Base-by-base conservation (phyloP, 192 early-diverging fungal species). In the Pilaira anomala region DNA sequence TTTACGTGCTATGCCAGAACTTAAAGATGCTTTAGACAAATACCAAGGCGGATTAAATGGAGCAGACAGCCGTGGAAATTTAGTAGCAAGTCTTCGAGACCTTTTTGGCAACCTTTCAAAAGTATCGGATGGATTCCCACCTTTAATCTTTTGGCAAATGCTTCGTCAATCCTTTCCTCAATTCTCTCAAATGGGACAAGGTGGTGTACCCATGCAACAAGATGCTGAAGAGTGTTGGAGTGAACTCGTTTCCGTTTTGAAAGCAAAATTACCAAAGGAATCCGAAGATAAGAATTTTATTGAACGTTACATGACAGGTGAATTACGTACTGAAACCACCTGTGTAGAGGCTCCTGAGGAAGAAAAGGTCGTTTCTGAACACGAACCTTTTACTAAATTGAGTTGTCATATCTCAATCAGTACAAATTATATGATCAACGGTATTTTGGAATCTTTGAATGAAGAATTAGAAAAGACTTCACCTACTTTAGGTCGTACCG, bases 221-320 rank as follows among this genome's bases (percentile, higher is more conserved):
- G 97, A 99, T 72, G 97, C 97, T 1, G 95, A 99, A 71, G 97
- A 99, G 69, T 97, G 91, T 76, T 98, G 94, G 95, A 88, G 86
- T 67, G 83, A 95, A 71, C 69, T 98, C 25, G 70, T 98, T 16
- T 82, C 86, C 0, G 80, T 82, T 1, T 68, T 98, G 40, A 79
- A 79, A 18, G 73, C 83, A 39, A 87, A 83, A 59, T 78, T 87
- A 8, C 83, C 77, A 41, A 48, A 21, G 12, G 56, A 25, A 44
- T 44, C 50, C 24, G 56, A 30, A 28, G 65, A 68, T 19, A 71
- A 77, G 28, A 77, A 81, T 22, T 92, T 90, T 71, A 80, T 97
- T 24, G 85, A 91, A 0, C 85, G 88, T 69, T 95, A 85, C 62
- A 93, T 99, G 91, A 89, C 75, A 18, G 90, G 88, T 18, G 71